Conservation (phyloP, 495 filamentous ascomycete species). For the Lasiosphaeris hirsuta region DNA sequence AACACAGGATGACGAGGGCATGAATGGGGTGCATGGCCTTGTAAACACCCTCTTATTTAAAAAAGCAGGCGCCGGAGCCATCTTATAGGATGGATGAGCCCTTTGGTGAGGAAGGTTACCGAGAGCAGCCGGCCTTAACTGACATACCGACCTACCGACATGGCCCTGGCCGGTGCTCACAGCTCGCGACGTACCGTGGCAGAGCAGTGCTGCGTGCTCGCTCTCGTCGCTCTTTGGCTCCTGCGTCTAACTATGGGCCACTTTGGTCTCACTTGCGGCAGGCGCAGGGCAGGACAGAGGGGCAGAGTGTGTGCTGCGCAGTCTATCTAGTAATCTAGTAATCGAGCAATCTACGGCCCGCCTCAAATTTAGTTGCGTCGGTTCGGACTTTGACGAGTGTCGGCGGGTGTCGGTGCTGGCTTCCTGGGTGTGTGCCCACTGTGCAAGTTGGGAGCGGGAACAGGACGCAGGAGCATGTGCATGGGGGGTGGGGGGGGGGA, state of each 20-base stretch:
- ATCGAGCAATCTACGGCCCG: constrained; percentile 27
- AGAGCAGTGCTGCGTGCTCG: no score
- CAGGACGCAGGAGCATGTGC: neutral
- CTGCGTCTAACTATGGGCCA: no score
- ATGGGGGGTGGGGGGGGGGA: no score
- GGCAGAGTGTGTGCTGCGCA: neutral
- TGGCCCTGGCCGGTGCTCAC: neutral
- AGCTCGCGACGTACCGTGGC: no score
- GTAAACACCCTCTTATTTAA: neutral
- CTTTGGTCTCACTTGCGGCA: no score
- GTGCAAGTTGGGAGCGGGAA: neutral
- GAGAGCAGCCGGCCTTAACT: no score
- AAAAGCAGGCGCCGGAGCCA: neutral
- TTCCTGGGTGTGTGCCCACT: neutral
- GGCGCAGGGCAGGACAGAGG: neutral
- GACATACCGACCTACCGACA: neutral
- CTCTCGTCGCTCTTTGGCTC: no score
- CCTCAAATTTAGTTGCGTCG: constrained; percentile 20
- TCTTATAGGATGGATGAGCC: constrained; percentile 1
- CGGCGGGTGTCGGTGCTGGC: neutral
- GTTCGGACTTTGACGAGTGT: constrained; percentile 14
- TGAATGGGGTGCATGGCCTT: neutral
- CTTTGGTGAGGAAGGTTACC: neutral
- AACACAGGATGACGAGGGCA: neutral
- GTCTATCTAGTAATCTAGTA: constrained; percentile 1